phyloP scores from a whole-genome alignment of 176 grass and related monocot genomes.

The Triticum timopheevii region DNA sequence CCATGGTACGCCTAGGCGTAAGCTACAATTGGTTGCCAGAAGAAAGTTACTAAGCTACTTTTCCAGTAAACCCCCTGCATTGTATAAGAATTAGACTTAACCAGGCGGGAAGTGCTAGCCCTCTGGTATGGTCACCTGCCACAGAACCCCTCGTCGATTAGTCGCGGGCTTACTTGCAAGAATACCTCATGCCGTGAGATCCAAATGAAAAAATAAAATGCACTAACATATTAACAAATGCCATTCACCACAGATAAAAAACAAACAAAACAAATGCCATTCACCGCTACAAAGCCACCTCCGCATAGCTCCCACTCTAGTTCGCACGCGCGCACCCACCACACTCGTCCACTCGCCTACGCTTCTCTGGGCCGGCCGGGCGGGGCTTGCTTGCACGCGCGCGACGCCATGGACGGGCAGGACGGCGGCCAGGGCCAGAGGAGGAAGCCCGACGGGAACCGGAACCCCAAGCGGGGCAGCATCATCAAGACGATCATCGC shows the following conservation, averaged over 20 bases:
- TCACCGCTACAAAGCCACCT: not conserved
- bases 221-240: too few species aligned
- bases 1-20: too few species aligned
- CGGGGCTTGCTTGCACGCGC: not conserved
- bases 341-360: not conserved
- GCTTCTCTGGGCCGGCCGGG: not conserved
- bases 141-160: not conserved
- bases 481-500: constrained; percentile 19
- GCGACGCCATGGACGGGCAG: constrained; percentile 31
- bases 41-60: too few species aligned
- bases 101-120: not conserved
- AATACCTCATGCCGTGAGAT: not conserved
- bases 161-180: not conserved
- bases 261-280: not conserved
- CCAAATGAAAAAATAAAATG: not conserved
- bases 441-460: constrained; percentile 28
- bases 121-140: not conserved
- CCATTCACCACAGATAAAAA: too few species aligned
- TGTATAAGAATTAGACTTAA: not conserved
- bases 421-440: not conserved
- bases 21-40: too few species aligned
- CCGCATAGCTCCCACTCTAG: not conserved
- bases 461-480: constrained; percentile 21
- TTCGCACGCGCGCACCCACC: not conserved
- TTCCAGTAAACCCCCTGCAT: not conserved